A percentile compares a stretch with the other conserved stretches of the same genome.
These are phyloP conservation scores for Ustilaginoidea virens DNA, from an alignment of 2,329 filamentous ascomycete genomes.

Conservation along the genomic window DNA sequence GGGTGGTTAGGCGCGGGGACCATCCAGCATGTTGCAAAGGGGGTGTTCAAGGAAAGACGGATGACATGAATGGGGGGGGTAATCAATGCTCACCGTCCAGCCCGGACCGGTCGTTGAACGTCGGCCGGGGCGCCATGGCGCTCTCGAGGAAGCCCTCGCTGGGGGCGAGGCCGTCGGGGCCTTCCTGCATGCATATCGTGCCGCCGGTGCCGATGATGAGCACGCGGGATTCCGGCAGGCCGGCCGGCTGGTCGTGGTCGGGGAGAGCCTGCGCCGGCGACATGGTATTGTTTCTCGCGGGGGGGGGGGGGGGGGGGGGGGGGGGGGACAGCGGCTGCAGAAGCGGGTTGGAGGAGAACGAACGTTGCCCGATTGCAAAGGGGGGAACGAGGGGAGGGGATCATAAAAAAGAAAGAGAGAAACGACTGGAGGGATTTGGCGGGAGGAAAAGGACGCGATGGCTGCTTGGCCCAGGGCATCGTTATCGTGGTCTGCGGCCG, in stretches of 20 bases:
- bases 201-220: constrained; percentile 84
- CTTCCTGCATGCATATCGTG: constrained; percentile 83
- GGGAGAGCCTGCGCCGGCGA: constrained; percentile 5
- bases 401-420: too few species aligned
- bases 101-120: constrained; percentile 57
- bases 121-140: constrained; percentile 67
- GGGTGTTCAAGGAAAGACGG: too few species aligned
- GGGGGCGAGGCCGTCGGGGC: constrained; percentile 64
- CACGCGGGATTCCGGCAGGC: constrained; percentile 59
- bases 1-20: too few species aligned
- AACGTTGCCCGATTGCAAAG: too few species aligned
- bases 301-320: background rate
- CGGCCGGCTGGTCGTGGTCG: constrained; percentile 6
- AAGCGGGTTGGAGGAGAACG: too few species aligned
- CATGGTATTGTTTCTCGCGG: constrained; percentile 5
- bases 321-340: background rate
- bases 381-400: too few species aligned
- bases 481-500: too few species aligned
- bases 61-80: too few species aligned
- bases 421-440: too few species aligned
- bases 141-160: constrained; percentile 66
- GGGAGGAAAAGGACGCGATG: too few species aligned
- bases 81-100: constrained; percentile 4
- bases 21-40: too few species aligned
- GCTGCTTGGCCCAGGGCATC: too few species aligned